phyloP scores from a whole-genome alignment of 352 stramenopile species.

The Phytophthora quininea region DNA sequence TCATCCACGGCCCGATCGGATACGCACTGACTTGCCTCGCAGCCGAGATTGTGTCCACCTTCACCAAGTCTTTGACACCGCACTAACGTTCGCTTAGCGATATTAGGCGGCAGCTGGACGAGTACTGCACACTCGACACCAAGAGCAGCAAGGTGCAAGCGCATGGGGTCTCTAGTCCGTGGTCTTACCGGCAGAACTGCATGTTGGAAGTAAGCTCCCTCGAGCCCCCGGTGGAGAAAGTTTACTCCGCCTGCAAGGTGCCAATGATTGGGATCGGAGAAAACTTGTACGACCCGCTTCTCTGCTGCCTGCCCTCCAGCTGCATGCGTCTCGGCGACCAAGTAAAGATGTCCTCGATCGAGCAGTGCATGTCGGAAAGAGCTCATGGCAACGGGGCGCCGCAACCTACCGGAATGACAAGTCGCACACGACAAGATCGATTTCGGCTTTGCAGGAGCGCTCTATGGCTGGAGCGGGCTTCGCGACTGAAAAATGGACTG shows the following conservation, averaged over 20 bases:
- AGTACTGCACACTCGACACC: neutral
- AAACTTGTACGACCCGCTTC: neutral
- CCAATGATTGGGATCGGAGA: too few relatives aligned
- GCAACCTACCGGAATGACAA: neutral
- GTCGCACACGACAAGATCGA: neutral
- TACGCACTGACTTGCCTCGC: neutral
- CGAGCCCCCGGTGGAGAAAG: too few relatives aligned
- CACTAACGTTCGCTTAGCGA: slow-evolving; percentile 1
- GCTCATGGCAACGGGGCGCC: neutral
- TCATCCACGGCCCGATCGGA: neutral
- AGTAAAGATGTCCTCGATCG: neutral
- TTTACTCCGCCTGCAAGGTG: too few relatives aligned
- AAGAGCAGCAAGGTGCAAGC: neutral
- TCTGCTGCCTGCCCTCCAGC: neutral
- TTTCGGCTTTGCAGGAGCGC: neutral
- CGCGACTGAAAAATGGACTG: neutral
- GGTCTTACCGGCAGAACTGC: too few relatives aligned
- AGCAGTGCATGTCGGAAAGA: neutral
- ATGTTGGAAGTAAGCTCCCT: too few relatives aligned
- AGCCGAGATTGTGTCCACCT: too few relatives aligned
- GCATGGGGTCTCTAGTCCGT: neutral
- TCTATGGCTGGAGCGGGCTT: neutral
- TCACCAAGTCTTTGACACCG: too few relatives aligned
- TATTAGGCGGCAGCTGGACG: neutral
- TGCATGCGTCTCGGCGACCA: neutral